Evolutionary conservation across 345 rosid genomes (phyloP), one percentile per base, ranked within the genome.

Genomic region (Eucalyptus melliodora): DNA sequence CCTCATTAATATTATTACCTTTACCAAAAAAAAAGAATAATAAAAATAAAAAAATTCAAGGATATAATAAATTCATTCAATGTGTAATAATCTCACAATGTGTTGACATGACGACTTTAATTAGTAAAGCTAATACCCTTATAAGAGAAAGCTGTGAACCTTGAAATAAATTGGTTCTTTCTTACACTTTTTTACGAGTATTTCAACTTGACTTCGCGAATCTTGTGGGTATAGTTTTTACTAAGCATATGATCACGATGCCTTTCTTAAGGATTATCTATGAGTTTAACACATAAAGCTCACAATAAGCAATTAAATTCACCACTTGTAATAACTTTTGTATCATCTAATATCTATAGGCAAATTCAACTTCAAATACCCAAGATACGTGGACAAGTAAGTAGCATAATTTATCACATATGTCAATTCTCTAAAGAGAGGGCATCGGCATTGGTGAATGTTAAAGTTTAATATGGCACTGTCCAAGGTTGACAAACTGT

Each of bases 291-390:
- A 12, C 8, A 13, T 30, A 30, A 27, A 62, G 7, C 34, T 62
- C 8, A 6, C 34, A 14, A 62, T 62, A 30, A 6, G 8, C 31
- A 13, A 14, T 62, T 62, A 30, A 15, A 62, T 62, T 62, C 17
- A 21, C 53, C 88, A 15, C 94, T 95, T 24, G 88, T 87, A 16
- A 90, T 87, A 59, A 88, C 94, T 16, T 95, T 93, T 50, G 88
- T 91, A 86, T 92, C 92, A 10, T 94, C 93, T 21, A 82, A 86
- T 37, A 21, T 56, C 24, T 90, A 88, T 37, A 89, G 90, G 42
- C 88, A 87, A 89, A 92, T 93, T 88, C 87, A 37, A 53, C 55
- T 50, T 23, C 89, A 88, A 24, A 89, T 93, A 7, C 89, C 92
- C 17, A 86, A 92, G 82, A 92, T 92, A 90, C 45, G 88, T 53